Percentiles rank a stretch among this genome's conserved stretches.
phyloP scores from a whole-genome alignment of 768 basidiomycete genomes.

The Boletus sensibilis region DNA sequence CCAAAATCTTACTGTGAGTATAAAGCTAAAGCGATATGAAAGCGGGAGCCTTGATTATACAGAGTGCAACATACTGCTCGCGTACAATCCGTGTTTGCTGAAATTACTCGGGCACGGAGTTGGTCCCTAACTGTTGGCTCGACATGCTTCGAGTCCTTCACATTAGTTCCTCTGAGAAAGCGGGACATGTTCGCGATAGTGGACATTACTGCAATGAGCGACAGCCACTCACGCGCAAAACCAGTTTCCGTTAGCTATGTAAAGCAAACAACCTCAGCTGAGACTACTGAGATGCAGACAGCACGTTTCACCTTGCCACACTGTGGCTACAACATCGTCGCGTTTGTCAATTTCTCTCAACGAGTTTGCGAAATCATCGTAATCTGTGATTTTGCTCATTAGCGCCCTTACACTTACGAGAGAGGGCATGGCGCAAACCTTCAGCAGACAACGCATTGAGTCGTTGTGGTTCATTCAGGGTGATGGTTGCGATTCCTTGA shows the following conservation, averaged over 20 bases:
- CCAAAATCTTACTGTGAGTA: conserved; percentile 64
- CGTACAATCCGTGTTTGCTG: conserved; percentile 57
- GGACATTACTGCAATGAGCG: not conserved
- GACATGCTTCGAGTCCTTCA: conserved; percentile 31
- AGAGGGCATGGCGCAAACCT: conserved; percentile 35
- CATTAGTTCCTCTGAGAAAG: conserved; percentile 54
- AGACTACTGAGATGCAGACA: not conserved
- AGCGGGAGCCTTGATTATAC: not conserved
- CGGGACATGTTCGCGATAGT: not conserved
- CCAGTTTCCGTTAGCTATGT: conserved; percentile 70
- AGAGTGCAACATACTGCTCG: conserved; percentile 49
- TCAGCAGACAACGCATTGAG: conserved; percentile 59
- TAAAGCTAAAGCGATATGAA: conserved; percentile 46
- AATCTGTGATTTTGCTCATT: conserved; percentile 42
- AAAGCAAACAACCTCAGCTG: not conserved
- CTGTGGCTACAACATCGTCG: conserved; percentile 60
- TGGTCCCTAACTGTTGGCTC: conserved; percentile 42
- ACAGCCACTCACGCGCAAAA: conserved; percentile 61
- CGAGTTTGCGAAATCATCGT: conserved; percentile 56
- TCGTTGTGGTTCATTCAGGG: conserved; percentile 56
- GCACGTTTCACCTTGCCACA: conserved; percentile 56
- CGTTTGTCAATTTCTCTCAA: conserved; percentile 57
- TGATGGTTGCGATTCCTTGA: conserved; percentile 65
- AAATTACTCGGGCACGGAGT: conserved; percentile 46
- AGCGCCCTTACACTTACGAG: not conserved